Evolutionary conservation across 2,329 filamentous ascomycete species (phyloP).

Genomic region (Celoporthe dispersa): DNA sequence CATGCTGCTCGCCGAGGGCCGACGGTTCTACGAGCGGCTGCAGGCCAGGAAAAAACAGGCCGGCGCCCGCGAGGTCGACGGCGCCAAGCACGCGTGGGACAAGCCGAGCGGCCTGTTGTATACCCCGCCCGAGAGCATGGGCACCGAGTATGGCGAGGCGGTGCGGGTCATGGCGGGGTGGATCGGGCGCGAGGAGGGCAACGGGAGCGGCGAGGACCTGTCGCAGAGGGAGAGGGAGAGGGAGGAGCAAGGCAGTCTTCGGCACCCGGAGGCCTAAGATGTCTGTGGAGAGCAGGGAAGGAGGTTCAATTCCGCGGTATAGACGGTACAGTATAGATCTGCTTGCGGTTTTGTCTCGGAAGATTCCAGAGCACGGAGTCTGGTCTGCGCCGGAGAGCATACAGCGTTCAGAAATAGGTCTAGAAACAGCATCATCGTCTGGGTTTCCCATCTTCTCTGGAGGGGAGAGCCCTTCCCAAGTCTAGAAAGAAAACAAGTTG

Average conservation of each 20-base stretch:
- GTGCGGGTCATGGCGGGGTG: conserved; percentile 25
- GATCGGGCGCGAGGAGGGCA: conserved; percentile 23
- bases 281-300: neutral
- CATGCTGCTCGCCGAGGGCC: conserved; percentile 65
- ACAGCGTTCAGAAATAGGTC: neutral
- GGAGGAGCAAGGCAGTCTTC: neutral
- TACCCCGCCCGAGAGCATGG: conserved; percentile 20
- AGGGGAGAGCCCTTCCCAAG: too few relatives aligned
- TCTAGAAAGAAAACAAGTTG: too few relatives aligned
- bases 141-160: conserved; percentile 27
- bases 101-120: conserved; percentile 51
- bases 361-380: neutral
- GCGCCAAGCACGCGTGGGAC: conserved; percentile 68
- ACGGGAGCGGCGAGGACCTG: conserved; percentile 13
- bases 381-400: neutral
- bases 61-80: conserved; percentile 50
- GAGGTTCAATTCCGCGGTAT: neutral
- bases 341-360: neutral
- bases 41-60: conserved; percentile 58
- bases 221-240: neutral
- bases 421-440: neutral
- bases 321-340: neutral
- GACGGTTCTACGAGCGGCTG: conserved; percentile 65
- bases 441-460: neutral
- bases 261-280: neutral